phyloP scores from a whole-genome alignment of 2,329 filamentous ascomycete genomes.

The Botrytis byssoidea region DNA sequence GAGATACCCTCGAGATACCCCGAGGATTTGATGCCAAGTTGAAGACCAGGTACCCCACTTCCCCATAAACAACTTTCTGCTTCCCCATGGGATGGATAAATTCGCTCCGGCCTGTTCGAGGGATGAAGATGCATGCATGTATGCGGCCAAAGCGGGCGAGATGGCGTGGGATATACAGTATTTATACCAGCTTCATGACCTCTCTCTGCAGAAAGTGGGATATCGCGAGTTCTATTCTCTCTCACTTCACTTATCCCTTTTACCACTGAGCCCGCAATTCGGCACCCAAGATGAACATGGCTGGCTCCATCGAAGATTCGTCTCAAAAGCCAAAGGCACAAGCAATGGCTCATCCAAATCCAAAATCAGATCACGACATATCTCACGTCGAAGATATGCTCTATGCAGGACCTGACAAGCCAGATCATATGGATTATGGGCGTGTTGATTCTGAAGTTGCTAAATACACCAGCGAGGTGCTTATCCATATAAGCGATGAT shows the following conservation, averaged over 20 bases:
- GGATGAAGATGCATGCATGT: slow-evolving; percentile 7
- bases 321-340: background rate
- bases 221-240: background rate
- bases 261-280: background rate
- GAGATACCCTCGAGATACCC: slow-evolving; percentile 22
- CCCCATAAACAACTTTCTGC: slow-evolving; percentile 9
- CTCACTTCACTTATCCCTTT: background rate
- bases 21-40: slow-evolving; percentile 15
- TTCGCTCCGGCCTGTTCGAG: background rate
- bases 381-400: background rate
- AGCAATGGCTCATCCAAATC: background rate
- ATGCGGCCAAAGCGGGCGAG: background rate
- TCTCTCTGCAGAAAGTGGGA: background rate
- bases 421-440: slow-evolving; percentile 54
- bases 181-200: background rate
- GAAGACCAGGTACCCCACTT: slow-evolving; percentile 15
- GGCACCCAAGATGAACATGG: background rate
- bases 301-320: background rate
- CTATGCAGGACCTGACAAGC: slow-evolving; percentile 35
- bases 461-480: slow-evolving; percentile 59
- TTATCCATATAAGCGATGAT: slow-evolving; percentile 56
- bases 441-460: slow-evolving; percentile 69
- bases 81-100: slow-evolving; percentile 19
- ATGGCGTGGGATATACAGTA: background rate
- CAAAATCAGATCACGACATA: slow-evolving; percentile 3